A percentile compares a stretch with the other conserved stretches of the same genome.
phyloP scores from a whole-genome alignment of 192 early-diverging fungal genomes.

The Chytriomyces confervae region DNA sequence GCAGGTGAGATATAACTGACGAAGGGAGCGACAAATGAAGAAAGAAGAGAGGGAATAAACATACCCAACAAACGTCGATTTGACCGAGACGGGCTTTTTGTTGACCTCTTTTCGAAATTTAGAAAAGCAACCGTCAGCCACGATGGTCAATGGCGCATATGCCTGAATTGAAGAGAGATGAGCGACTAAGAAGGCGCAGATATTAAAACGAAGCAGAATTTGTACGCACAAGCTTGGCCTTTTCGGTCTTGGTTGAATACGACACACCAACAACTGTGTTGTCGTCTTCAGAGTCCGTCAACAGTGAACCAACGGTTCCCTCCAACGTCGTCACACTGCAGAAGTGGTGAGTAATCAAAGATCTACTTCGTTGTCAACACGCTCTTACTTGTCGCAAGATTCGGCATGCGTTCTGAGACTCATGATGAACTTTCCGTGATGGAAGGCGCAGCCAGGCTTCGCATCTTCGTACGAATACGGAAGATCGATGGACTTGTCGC shows the following conservation, averaged over 20 bases:
- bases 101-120: conserved; percentile 85
- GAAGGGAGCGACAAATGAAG: background rate
- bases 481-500: conserved; percentile 66
- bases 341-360: conserved; percentile 28
- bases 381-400: conserved; percentile 54
- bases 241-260: conserved; percentile 47
- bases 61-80: conserved; percentile 79
- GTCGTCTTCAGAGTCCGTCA: conserved; percentile 51
- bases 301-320: conserved; percentile 73
- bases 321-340: conserved; percentile 77
- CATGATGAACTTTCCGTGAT: conserved; percentile 92
- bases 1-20: background rate
- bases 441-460: conserved; percentile 81
- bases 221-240: conserved; percentile 9
- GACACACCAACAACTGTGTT: conserved; percentile 60
- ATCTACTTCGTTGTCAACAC: background rate
- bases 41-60: background rate
- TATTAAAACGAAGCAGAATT: background rate
- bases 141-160: conserved; percentile 81
- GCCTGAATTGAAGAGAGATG: conserved; percentile 29
- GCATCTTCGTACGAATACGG: conserved; percentile 67
- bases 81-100: conserved; percentile 54
- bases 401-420: conserved; percentile 76
- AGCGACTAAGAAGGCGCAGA: background rate
- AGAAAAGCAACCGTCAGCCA: conserved; percentile 94